Percentiles rank a stretch among this genome's conserved stretches.
These are phyloP conservation scores for Aspergillus sp. DNA, from an alignment of 2,329 filamentous ascomycete genomes.

Conservation along the genomic window DNA sequence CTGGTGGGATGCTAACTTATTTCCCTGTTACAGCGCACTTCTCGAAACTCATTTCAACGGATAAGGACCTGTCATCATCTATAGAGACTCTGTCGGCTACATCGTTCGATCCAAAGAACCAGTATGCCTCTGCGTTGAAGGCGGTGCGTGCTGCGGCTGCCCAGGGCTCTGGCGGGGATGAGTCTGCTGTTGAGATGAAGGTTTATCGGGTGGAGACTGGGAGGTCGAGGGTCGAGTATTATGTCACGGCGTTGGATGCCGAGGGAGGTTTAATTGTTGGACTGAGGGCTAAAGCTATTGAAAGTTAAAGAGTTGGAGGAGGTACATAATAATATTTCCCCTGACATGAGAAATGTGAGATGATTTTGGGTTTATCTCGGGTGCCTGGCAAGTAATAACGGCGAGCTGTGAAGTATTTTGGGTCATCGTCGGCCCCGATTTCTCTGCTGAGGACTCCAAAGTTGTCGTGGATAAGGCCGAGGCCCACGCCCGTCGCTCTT, in stretches of 20 bases:
- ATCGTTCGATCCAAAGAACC: constrained; percentile 71
- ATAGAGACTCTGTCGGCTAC: constrained; percentile 66
- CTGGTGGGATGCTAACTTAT: background rate
- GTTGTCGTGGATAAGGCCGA: too few species aligned
- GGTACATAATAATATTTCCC: background rate
- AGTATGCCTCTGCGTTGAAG: constrained; percentile 55
- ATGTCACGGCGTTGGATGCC: constrained; percentile 66
- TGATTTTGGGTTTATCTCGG: too few species aligned
- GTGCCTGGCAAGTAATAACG: too few species aligned
- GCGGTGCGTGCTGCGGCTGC: constrained; percentile 55
- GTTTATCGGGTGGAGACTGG: constrained; percentile 71
- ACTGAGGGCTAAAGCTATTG: constrained; percentile 73
- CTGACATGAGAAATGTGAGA: background rate
- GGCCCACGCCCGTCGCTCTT: too few species aligned
- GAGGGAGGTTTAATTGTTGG: constrained; percentile 68
- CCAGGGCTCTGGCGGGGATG: constrained; percentile 30
- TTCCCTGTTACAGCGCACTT: constrained; percentile 60
- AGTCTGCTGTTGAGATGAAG: constrained; percentile 59
- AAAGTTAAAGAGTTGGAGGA: constrained; percentile 52
- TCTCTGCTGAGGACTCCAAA: too few species aligned
- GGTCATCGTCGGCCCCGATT: too few species aligned
- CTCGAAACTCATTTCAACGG: constrained; percentile 58
- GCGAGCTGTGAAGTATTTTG: too few species aligned
- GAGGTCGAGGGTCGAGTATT: constrained; percentile 72
- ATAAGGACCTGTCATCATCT: constrained; percentile 26